Evolutionary conservation across 805 yeast species (phyloP), one percentile per base, ranked within the genome.

Genomic region (Wickerhamiella spandovensis): DNA sequence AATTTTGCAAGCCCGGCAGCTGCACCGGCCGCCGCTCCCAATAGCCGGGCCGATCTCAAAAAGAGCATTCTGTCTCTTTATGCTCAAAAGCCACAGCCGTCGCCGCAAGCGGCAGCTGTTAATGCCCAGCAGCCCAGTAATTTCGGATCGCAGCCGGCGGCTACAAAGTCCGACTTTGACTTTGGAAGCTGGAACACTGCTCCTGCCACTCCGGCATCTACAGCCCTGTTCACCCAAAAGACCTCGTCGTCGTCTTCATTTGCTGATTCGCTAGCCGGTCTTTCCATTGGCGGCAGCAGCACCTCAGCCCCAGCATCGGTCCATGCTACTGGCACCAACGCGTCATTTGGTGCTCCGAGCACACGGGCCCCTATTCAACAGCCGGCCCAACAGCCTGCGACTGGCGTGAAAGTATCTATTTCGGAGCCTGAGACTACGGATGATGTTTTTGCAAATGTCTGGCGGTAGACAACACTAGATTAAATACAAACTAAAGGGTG

Each of bases 1-100:
- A 28, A 55, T 22, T 48, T 54, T 24, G 45, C 59, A 4, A 13
- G 20, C 39, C 17, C 17, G 4, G 18, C 39, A 18, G 32, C 60
- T 10, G 45, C 57, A 5, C 45, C 58, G 46, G 50, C 59, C 28
- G 39, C 57, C 42, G 53, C 64, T 37, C 46, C 59, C 9, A 49
- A 56, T 15, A 51, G 73, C 32, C 75, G 95, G 61, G 90, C 92
- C 2, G 97, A 90, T 61, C 73, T 92, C 65, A 92, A 92, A 63
- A 86, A 86, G 67, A 86, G 96, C 1, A 92, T 92, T 53, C 68
- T 92, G 52, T 87, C 97, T 22, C 73, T 92, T 48, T 92, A 92
- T 64, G 67, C 72, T 22, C 78, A 94, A 1, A 76, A 84, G 1
- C 84, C 82, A 20, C 66, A 58, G 47, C 60, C 61, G n/a, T 70